Conservation (phyloP, 257 asterid genomes). For the Agastache rugosa region DNA sequence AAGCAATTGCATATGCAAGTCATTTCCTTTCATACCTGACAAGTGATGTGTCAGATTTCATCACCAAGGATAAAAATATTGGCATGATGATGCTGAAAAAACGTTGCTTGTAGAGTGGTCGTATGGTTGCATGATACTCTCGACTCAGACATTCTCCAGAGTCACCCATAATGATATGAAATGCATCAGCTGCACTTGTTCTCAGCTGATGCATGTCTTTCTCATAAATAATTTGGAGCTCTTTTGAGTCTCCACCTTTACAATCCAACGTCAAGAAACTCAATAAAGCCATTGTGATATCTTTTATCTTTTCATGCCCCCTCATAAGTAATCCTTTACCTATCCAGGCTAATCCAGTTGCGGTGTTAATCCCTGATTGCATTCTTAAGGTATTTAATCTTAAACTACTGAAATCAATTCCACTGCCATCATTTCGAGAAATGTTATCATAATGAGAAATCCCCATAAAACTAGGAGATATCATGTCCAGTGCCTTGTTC, state of each 20-base stretch:
- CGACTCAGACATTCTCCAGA: constrained; percentile 81
- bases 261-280: constrained; percentile 55
- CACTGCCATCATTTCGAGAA: constrained; percentile 46
- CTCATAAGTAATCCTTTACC: constrained; percentile 96
- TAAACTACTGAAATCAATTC: constrained; percentile 47
- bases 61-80: constrained; percentile 58
- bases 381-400: constrained; percentile 42
- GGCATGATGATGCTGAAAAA: constrained; percentile 80
- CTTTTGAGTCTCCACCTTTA: constrained; percentile 39
- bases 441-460: constrained; percentile 35
- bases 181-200: constrained; percentile 86
- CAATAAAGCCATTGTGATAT: constrained; percentile 66
- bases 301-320: constrained; percentile 90
- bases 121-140: constrained; percentile 67
- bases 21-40: constrained; percentile 53
- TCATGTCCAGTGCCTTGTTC: constrained; percentile 65
- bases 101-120: constrained; percentile 97
- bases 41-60: constrained; percentile 56
- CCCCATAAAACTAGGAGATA: constrained; percentile 53
- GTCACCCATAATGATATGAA: constrained; percentile 82
- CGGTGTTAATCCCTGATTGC: constrained; percentile 47
- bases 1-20: neutral
- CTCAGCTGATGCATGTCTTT: constrained; percentile 56
- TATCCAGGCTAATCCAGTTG: constrained; percentile 91
- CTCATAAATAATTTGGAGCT: constrained; percentile 47